These are phyloP conservation scores for Zymoseptoria tritici DNA, from an alignment of 2,329 filamentous ascomycete species.

Conservation along the genomic window DNA sequence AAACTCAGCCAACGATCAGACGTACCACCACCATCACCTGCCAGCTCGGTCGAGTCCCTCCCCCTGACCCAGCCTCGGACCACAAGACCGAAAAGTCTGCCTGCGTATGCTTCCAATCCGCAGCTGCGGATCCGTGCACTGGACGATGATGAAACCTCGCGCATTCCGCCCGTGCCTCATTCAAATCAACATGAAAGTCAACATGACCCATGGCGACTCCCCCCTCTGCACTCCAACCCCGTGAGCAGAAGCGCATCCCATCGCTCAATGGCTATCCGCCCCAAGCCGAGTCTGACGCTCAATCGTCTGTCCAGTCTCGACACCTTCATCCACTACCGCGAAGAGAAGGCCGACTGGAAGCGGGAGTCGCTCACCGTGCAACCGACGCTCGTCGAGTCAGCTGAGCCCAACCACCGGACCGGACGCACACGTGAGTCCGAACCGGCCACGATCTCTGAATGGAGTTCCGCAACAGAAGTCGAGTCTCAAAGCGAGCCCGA, in stretches of 20 bases:
- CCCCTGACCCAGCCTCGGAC: slow-evolving; percentile 1
- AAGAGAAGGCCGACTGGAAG: slow-evolving; percentile 24
- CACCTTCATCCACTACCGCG: slow-evolving; percentile 26
- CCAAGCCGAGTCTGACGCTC: slow-evolving; percentile 21
- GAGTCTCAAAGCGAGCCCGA: background rate
- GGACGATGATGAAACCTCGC: background rate
- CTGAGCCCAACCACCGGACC: slow-evolving; percentile 1
- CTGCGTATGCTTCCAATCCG: background rate
- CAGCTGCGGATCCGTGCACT: background rate
- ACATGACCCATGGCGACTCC: slow-evolving; percentile 15
- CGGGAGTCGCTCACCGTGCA: slow-evolving; percentile 17
- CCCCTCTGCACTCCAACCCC: slow-evolving; percentile 11
- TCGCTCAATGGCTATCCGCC: slow-evolving; percentile 10
- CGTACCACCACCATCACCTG: slow-evolving; percentile 5
- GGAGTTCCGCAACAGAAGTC: background rate
- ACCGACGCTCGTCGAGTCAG: slow-evolving; percentile 5
- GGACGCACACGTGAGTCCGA: slow-evolving; percentile 9
- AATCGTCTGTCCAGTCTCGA: slow-evolving; percentile 26
- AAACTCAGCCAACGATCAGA: background rate
- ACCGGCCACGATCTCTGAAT: slow-evolving; percentile 3
- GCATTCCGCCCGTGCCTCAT: slow-evolving; percentile 7
- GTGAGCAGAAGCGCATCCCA: slow-evolving; percentile 14
- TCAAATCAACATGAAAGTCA: slow-evolving; percentile 3
- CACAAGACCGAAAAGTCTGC: background rate
- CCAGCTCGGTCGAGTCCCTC: slow-evolving; percentile 7